phyloP scores from a whole-genome alignment of 352 stramenopile species.

The Phytophthora lateralis region DNA sequence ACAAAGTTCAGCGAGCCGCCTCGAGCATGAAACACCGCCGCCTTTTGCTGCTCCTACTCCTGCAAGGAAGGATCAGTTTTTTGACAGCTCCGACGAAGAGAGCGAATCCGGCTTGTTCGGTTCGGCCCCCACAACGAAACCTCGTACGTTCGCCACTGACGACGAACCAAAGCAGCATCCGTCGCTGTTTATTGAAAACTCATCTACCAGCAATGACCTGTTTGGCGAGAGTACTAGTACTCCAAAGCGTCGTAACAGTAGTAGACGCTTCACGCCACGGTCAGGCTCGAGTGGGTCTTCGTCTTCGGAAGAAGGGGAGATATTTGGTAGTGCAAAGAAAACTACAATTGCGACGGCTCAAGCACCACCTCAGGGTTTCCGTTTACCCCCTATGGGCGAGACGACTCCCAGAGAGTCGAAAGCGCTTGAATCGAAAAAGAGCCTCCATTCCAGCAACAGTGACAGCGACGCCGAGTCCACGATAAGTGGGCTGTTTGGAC shows the following conservation, averaged over 20 bases:
- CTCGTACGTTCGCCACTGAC: slow-evolving; percentile 36
- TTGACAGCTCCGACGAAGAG: slow-evolving; percentile 67
- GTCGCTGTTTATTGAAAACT: slow-evolving; percentile 47
- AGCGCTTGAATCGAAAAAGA: slow-evolving; percentile 27
- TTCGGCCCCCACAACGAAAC: slow-evolving; percentile 19
- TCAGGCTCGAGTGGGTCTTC: slow-evolving; percentile 54
- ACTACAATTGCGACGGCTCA: slow-evolving; percentile 12
- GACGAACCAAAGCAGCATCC: slow-evolving; percentile 26
- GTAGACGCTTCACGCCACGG: slow-evolving; percentile 27
- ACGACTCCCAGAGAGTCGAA: slow-evolving; percentile 19
- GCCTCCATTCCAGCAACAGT: slow-evolving; percentile 48
- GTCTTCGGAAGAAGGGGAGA: slow-evolving; percentile 43
- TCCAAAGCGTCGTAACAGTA: slow-evolving; percentile 29
- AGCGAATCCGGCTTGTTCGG: slow-evolving; percentile 70
- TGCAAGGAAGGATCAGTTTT: slow-evolving; percentile 49
- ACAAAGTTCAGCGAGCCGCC: slow-evolving; percentile 22
- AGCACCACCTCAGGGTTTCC: slow-evolving; percentile 30
- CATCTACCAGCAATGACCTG: slow-evolving; percentile 35
- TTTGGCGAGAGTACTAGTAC: slow-evolving; percentile 33
- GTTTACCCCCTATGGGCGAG: slow-evolving; percentile 31
- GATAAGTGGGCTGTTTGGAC: slow-evolving; percentile 45
- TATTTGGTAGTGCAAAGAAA: slow-evolving; percentile 53
- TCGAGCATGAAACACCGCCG: slow-evolving; percentile 24
- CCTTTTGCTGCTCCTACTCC: slow-evolving; percentile 28
- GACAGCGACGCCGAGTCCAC: slow-evolving; percentile 48